Conservation (phyloP, 345 rosid genomes). For the Syzygium grande region DNA sequence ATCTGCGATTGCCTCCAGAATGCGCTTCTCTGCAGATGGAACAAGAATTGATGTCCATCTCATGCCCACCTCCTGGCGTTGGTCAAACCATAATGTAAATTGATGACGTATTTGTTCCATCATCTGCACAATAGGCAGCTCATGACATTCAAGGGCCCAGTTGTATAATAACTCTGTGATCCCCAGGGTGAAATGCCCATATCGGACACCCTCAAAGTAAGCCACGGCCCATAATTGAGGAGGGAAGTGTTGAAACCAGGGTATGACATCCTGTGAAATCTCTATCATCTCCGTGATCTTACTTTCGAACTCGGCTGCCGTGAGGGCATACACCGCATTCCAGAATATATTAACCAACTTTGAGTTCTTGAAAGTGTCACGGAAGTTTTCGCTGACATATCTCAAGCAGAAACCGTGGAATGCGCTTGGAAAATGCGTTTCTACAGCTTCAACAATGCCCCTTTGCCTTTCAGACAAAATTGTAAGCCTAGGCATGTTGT, state of each 20-base stretch:
- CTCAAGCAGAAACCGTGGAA: slow-evolving; percentile 94
- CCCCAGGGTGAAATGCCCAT: slow-evolving; percentile 84
- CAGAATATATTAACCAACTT: slow-evolving; percentile 91
- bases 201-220: slow-evolving; percentile 80
- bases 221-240: slow-evolving; percentile 94
- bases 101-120: slow-evolving; percentile 81
- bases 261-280: slow-evolving; percentile 66
- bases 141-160: slow-evolving; percentile 98
- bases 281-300: slow-evolving; percentile 87
- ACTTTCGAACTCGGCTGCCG: slow-evolving; percentile 69
- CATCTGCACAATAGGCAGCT: slow-evolving; percentile 89
- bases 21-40: slow-evolving; percentile 85
- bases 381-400: slow-evolving; percentile 77
- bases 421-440: slow-evolving; percentile 94
- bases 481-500: slow-evolving; percentile 95
- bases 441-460: slow-evolving; percentile 87
- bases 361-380: slow-evolving; percentile 89
- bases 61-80: slow-evolving; percentile 67
- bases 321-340: slow-evolving; percentile 94
- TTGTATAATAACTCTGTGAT: slow-evolving; percentile 74
- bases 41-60: slow-evolving; percentile 85
- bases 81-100: slow-evolving; percentile 48
- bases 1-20: slow-evolving; percentile 73
- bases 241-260: slow-evolving; percentile 75
- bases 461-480: slow-evolving; percentile 87